These are phyloP conservation scores for Biscogniauxia sp. DNA, from an alignment of 2,329 filamentous ascomycete genomes.

Conservation along the genomic window DNA sequence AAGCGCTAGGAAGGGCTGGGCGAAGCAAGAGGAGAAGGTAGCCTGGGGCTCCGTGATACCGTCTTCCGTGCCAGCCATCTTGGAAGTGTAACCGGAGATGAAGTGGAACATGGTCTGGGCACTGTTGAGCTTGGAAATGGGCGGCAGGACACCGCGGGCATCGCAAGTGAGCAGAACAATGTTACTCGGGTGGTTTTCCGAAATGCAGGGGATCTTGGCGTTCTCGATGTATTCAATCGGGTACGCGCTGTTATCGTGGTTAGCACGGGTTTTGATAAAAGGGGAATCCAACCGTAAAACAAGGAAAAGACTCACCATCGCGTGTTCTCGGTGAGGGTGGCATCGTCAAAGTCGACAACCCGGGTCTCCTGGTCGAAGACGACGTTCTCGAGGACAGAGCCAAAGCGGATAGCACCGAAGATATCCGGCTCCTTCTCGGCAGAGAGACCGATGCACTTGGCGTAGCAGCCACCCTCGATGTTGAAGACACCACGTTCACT, in stretches of 20 bases:
- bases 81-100: slow-evolving; percentile 99
- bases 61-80: slow-evolving; percentile 99
- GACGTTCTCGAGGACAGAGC: slow-evolving; percentile 96
- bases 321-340: slow-evolving; percentile 96
- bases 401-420: slow-evolving; percentile 91
- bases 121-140: slow-evolving; percentile 93
- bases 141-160: slow-evolving; percentile 92
- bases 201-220: slow-evolving; percentile 96
- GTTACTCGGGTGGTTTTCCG: slow-evolving; percentile 85
- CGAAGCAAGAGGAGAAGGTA: slow-evolving; percentile 99
- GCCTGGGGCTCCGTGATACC: slow-evolving; percentile 96
- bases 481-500: slow-evolving; percentile 96
- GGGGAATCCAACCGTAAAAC: neutral
- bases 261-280: slow-evolving; percentile 7
- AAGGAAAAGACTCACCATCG: slow-evolving; percentile 55
- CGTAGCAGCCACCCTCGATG: slow-evolving; percentile 99
- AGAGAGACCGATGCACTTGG: slow-evolving; percentile 96
- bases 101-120: slow-evolving; percentile 99
- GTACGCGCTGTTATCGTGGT: slow-evolving; percentile 61
- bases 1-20: slow-evolving; percentile 96
- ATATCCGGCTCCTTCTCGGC: slow-evolving; percentile 99
- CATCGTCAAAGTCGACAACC: slow-evolving; percentile 91
- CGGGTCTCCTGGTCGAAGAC: slow-evolving; percentile 92
- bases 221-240: slow-evolving; percentile 99
- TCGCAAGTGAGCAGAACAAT: slow-evolving; percentile 98